These are phyloP conservation scores for Tolypocladium tropicale DNA, from an alignment of 2,329 filamentous ascomycete species.

Conservation along the genomic window DNA sequence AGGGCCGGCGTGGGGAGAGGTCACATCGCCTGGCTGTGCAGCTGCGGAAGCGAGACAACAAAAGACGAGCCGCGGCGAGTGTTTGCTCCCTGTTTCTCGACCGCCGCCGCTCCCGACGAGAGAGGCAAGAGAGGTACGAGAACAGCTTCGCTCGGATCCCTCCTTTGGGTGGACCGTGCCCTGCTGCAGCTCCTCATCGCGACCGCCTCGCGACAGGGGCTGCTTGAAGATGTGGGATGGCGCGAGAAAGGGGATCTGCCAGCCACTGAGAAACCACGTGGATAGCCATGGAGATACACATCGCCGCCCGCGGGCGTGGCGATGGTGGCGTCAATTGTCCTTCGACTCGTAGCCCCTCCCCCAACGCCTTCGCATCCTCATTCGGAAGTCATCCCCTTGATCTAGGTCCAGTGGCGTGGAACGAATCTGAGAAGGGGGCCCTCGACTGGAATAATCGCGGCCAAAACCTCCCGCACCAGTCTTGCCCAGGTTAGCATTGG, in stretches of 20 bases:
- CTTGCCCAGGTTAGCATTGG: neutral
- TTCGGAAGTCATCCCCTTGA: neutral
- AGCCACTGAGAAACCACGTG: neutral
- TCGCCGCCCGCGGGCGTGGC: neutral
- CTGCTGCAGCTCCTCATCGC: neutral
- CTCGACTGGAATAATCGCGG: neutral
- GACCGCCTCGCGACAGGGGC: neutral
- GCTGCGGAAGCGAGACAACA: neutral
- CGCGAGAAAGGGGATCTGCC: neutral
- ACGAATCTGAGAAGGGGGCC: neutral
- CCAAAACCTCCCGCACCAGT: neutral
- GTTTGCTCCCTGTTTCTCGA: neutral
- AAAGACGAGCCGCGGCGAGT: neutral
- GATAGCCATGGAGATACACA: neutral
- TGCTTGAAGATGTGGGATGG: neutral
- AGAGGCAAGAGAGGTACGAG: too few relatives aligned
- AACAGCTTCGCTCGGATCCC: neutral
- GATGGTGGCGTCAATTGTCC: neutral
- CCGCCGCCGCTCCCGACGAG: neutral
- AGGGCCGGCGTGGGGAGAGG: neutral
- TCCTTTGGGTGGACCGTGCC: neutral
- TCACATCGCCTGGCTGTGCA: neutral
- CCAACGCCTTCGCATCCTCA: neutral
- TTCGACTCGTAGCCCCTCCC: neutral
- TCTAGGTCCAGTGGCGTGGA: neutral